Percentiles rank a stretch among this genome's conserved stretches.
Conservation (phyloP, 805 yeast genomes). For the Lipomyces mesembrius region DNA sequence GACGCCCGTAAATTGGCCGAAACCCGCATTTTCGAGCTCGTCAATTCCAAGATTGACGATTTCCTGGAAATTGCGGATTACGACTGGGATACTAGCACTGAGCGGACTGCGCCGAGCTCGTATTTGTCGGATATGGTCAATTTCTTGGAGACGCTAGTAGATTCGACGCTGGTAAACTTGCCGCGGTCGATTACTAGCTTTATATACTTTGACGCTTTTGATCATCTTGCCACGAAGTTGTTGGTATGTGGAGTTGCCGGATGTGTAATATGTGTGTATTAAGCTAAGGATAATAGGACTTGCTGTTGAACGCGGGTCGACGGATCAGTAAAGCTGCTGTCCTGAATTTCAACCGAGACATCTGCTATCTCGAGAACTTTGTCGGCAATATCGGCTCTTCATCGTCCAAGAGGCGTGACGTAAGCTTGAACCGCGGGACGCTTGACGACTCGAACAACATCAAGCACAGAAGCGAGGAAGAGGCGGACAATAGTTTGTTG, state of each 20-base stretch:
- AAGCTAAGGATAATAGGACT: slow-evolving; percentile 41
- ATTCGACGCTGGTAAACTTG: slow-evolving; percentile 78
- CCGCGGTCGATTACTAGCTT: slow-evolving; percentile 78
- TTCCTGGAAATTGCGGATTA: slow-evolving; percentile 83
- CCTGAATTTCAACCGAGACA: slow-evolving; percentile 76
- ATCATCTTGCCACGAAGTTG: slow-evolving; percentile 75
- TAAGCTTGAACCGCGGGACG: not conserved
- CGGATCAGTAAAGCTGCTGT: slow-evolving; percentile 64
- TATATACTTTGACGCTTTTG: slow-evolving; percentile 85
- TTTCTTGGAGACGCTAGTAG: slow-evolving; percentile 81
- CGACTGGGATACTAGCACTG: slow-evolving; percentile 64
- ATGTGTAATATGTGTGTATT: not conserved
- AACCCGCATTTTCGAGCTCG: slow-evolving; percentile 75
- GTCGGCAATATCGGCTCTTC: slow-evolving; percentile 43
- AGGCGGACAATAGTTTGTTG: slow-evolving; percentile 50
- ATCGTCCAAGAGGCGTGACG: slow-evolving; percentile 14
- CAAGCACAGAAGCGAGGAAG: slow-evolving; percentile 28
- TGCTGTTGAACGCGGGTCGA: slow-evolving; percentile 59
- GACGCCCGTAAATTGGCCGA: slow-evolving; percentile 72
- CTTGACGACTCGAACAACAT: slow-evolving; percentile 17
- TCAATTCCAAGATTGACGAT: slow-evolving; percentile 78
- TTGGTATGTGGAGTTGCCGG: slow-evolving; percentile 43
- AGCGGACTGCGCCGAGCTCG: slow-evolving; percentile 66
- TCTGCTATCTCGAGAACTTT: slow-evolving; percentile 68
- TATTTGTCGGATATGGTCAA: slow-evolving; percentile 83